Conservation (phyloP, 768 basidiomycete species). For the Tricholoma bakamatsutake region DNA sequence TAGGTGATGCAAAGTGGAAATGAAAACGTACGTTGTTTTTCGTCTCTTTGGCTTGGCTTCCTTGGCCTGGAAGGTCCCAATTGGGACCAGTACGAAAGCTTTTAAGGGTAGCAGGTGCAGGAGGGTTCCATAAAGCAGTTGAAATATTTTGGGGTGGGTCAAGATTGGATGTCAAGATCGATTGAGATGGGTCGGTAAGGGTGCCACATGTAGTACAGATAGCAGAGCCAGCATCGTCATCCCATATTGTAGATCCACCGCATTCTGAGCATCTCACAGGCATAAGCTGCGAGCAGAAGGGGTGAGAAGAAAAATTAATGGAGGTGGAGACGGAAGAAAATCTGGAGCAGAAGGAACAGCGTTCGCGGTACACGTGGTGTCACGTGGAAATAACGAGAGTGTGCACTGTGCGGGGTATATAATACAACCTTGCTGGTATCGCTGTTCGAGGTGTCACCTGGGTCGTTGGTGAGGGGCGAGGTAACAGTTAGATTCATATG, state of each 20-base stretch:
- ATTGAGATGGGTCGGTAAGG: constrained; percentile 58
- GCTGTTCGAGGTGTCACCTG: no score
- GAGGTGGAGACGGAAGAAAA: not conserved
- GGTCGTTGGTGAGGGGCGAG: no score
- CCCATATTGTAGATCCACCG: constrained; percentile 43
- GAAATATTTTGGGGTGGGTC: constrained; percentile 31
- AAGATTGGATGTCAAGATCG: constrained; percentile 45
- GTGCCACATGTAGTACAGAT: constrained; percentile 71
- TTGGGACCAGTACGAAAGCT: constrained; percentile 43
- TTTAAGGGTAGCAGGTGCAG: constrained; percentile 37
- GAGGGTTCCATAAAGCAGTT: constrained; percentile 23
- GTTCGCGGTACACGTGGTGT: not conserved
- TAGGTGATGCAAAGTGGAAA: constrained; percentile 7
- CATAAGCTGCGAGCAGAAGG: constrained; percentile 18
- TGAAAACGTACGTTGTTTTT: constrained; percentile 51
- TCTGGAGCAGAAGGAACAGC: no score
- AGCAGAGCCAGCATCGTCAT: constrained; percentile 51
- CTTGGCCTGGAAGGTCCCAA: constrained; percentile 62
- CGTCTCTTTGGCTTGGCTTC: constrained; percentile 56
- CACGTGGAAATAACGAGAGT: not conserved
- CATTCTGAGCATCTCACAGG: constrained; percentile 46
- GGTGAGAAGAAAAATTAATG: not conserved
- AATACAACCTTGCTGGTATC: no score
- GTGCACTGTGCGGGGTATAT: no score
- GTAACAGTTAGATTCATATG: no score